A percentile compares a stretch with the other conserved stretches of the same genome.
These are phyloP conservation scores for Rhexocercosporidium sp. DNA, from an alignment of 2,329 filamentous ascomycete species.

Conservation along the genomic window DNA sequence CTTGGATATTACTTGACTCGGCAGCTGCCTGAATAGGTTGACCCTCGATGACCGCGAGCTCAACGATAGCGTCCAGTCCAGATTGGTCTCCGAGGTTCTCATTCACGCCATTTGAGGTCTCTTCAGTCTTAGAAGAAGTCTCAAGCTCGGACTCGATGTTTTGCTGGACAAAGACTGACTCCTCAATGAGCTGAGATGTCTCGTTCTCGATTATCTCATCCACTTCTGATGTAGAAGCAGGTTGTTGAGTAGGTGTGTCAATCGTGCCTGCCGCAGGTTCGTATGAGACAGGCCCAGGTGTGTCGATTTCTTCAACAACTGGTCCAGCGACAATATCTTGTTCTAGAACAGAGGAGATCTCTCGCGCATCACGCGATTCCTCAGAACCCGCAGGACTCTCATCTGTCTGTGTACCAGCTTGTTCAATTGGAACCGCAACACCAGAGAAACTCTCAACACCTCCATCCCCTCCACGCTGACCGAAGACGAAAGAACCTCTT, in stretches of 20 bases:
- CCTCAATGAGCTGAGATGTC: not conserved
- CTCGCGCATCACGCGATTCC: not conserved
- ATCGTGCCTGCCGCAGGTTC: not conserved
- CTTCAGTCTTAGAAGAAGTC: not conserved
- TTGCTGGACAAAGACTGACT: not conserved
- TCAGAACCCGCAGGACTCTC: not conserved
- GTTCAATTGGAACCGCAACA: not conserved
- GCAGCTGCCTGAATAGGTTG: not conserved
- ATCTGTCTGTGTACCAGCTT: not conserved
- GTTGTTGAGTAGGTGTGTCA: not conserved
- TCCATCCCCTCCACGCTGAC: not conserved
- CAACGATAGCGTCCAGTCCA: not conserved
- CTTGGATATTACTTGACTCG: not conserved
- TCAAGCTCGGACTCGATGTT: not conserved
- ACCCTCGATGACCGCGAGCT: not conserved
- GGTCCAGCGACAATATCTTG: not conserved
- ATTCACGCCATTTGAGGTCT: not conserved
- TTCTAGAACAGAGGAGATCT: not conserved
- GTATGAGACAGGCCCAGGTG: not conserved
- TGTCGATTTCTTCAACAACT: not conserved
- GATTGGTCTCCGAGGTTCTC: not conserved
- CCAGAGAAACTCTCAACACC: conserved; percentile 3
- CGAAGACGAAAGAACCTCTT: conserved; percentile 11
- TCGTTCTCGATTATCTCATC: not conserved
- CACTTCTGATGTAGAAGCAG: not conserved